Evolutionary conservation across 1,139 yeast genomes (phyloP).

Genomic region (Debaryomyces sp.): DNA sequence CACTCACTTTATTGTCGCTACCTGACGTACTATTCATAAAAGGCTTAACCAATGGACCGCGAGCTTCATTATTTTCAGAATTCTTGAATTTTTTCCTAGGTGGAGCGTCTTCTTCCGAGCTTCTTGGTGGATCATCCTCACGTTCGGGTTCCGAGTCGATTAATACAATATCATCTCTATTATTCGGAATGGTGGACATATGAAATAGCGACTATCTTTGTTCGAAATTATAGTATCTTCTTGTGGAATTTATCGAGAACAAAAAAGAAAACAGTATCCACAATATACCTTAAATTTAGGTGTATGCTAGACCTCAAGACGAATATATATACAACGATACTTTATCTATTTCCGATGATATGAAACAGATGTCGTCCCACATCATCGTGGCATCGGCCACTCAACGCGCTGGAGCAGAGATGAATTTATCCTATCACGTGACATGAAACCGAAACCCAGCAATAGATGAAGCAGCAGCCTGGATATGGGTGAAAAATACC

Average conservation of each 20-base stretch:
- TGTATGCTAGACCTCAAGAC: background rate
- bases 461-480: background rate
- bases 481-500: background rate
- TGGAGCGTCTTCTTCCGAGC: background rate
- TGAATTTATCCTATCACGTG: background rate
- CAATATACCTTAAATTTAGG: background rate
- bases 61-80: slow-evolving; percentile 7
- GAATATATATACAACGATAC: background rate
- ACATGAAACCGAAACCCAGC: background rate
- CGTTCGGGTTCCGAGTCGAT: slow-evolving; percentile 23
- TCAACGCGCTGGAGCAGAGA: background rate
- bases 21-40: slow-evolving; percentile 12
- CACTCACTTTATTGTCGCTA: background rate
- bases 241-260: background rate
- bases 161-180: slow-evolving; percentile 18
- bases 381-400: slow-evolving; percentile 1
- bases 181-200: slow-evolving; percentile 5
- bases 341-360: background rate
- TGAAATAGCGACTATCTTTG: slow-evolving; percentile 1
- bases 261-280: background rate
- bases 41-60: slow-evolving; percentile 7
- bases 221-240: background rate
- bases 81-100: slow-evolving; percentile 12
- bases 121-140: slow-evolving; percentile 5
- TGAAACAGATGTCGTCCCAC: background rate